Evolutionary conservation across 257 asterid genomes (phyloP), one percentile per base, ranked within the genome.

Genomic region (Solanum piurae): DNA sequence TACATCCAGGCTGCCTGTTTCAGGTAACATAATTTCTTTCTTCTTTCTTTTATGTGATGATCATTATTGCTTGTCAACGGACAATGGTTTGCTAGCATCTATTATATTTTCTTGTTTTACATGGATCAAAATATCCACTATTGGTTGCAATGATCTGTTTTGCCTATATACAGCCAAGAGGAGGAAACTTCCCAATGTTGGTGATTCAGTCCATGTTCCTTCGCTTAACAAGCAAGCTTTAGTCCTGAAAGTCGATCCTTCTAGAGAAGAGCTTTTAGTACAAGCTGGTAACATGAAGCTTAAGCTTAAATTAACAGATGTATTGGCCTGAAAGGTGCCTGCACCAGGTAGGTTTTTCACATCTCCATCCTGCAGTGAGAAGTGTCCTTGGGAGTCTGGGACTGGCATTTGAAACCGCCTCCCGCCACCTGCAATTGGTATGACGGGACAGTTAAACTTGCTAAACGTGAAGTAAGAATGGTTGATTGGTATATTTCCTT

Each of bases 261-360:
- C 95, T 16, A 94, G 90, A 91, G 95, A 89, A 88, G 98, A 93
- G 90, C 88, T 97, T 75, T 89, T 95, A 60, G 98, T 97, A 88
- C 97, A 94, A 91, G 95, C 95, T 85, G 99, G 99, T 52, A 88
- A 88, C 92, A 86, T 97, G 95, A 97, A 93, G 93, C 75, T 97
- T 93, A 97, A 94, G 90, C 75, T 97, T 84, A 95, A 93, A 89
- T 88, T 96, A 60, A 89, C 91, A 42, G 98, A 95, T 88, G 86
- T 95, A 20, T 83, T 84, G 58, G 73, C 87, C 86, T 90, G 91
- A 92, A 84, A 73, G 85, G 36, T 85, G 36, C 84, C 60, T 27
- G 84, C 27, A 16, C 31, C 86, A 82, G 71, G 69, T 60, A 60
- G 40, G 86, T 60, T 66, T 85, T 89, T 88, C 89, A 29, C 10